Evolutionary conservation across 805 yeast species (phyloP), one percentile per base, ranked within the genome.

Genomic region (Torulaspora microellipsoides): DNA sequence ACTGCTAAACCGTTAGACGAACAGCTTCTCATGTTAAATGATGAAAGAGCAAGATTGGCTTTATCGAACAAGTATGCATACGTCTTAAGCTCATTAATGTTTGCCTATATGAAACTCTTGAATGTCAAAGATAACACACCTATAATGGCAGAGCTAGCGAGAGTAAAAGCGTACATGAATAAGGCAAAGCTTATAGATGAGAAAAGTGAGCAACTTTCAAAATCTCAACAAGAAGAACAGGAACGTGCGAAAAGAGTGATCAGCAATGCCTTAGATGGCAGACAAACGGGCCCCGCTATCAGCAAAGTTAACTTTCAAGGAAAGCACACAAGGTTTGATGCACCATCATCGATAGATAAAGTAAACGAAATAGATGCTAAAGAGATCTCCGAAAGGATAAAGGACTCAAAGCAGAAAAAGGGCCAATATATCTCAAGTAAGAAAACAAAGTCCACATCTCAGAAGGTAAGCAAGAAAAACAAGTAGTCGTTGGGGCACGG

Each of bases 111-210:
- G 58, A 63, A 63, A 39, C 43, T 63, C 8, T 39, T 52, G 14
- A 46, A 48, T 17, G 52, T 51, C 13, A 58, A 55, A 31, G 61
- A 62, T 25, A 38, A 55, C 43, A 32, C 47, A 5, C 80, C 83
- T 2, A 75, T 88, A 15, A 78, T 81, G 80, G 66, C 66, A 27
- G 95, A 85, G 55, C 66, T 86, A 40, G 71, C 68, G 7, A 69
- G 89, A 48, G 81, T 85, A 32, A 84, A 83, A 59, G 56, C 70
- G n/a, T 83, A 82, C 51, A 82, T 84, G 80, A 72, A 72, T 31
- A 72, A 80, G 55, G 71, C 77, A 30, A 77, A 52, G 34, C 47
- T 46, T 28, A 36, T 42, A 36, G 64, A 45, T 40, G 53, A 44
- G 43, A 62, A 33, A 46, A 61, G 45, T 9, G 46, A 39, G 25